Percentiles rank a stretch among this genome's conserved stretches.
Evolutionary conservation across 2,329 filamentous ascomycete species (phyloP).

Genomic region (Knoxdaviesia capensis): DNA sequence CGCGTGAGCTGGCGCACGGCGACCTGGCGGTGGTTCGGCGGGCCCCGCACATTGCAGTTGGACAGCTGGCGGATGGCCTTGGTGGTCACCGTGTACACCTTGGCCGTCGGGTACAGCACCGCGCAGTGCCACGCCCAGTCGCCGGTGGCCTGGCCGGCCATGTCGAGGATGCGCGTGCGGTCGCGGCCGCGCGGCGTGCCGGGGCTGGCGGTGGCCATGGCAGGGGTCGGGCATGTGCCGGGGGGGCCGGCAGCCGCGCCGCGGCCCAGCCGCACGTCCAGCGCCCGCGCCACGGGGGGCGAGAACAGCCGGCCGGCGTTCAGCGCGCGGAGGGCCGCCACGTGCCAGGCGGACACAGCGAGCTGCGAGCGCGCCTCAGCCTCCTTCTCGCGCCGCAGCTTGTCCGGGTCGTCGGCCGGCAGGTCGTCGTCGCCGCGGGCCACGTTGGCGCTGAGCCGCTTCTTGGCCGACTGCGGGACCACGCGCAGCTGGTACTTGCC

Average conservation of each 20-base stretch:
- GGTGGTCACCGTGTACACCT: slow-evolving; percentile 73
- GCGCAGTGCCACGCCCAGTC: slow-evolving; percentile 96
- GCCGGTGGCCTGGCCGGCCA: slow-evolving; percentile 66
- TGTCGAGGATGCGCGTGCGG: slow-evolving; percentile 56
- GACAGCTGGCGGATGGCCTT: slow-evolving; percentile 49
- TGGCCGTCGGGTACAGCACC: slow-evolving; percentile 63
- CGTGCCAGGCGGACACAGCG: slow-evolving; percentile 38
- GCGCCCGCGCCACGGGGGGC: slow-evolving; percentile 41
- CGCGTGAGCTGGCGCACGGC: slow-evolving; percentile 57
- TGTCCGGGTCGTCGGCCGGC: slow-evolving; percentile 40
- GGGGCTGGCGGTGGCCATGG: no score
- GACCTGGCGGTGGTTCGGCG: slow-evolving; percentile 70
- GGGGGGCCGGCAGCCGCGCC: no score
- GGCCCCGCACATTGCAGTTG: slow-evolving; percentile 60
- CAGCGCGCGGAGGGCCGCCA: slow-evolving; percentile 37
- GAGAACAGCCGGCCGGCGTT: slow-evolving; percentile 45
- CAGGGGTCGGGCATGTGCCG: no score
- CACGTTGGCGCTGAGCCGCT: slow-evolving; percentile 51
- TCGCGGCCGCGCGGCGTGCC: slow-evolving; percentile 14
- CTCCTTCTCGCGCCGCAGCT: slow-evolving; percentile 53
- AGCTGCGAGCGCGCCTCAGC: slow-evolving; percentile 60
- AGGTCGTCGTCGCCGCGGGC: slow-evolving; percentile 53
- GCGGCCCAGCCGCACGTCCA: slow-evolving; percentile 12
- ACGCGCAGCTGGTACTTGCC: slow-evolving; percentile 68
- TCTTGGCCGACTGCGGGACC: slow-evolving; percentile 47